Conservation (phyloP, 176 grass and related monocot genomes). For the Otatea glauca region DNA sequence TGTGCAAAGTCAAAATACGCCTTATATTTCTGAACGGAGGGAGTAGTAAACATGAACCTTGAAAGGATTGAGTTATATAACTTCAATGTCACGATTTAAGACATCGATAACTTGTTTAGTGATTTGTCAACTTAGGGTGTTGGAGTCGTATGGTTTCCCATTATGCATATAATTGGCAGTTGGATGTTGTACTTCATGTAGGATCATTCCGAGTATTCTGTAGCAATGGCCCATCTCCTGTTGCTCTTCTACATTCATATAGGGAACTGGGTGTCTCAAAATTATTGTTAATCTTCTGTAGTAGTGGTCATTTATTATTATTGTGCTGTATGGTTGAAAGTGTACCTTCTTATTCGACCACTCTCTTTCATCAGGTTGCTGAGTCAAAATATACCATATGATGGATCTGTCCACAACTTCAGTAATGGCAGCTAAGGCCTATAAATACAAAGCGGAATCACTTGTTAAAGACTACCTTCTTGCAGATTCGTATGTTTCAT, state of each 20-base stretch:
- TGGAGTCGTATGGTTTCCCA: slow-evolving; percentile 3
- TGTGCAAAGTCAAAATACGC: too few species aligned
- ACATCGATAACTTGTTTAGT: slow-evolving; percentile 11
- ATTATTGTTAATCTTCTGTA: neutral
- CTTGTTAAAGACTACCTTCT: slow-evolving; percentile 90
- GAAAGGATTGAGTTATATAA: slow-evolving; percentile 7
- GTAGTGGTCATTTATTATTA: slow-evolving; percentile 32
- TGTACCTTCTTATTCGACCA: slow-evolving; percentile 34
- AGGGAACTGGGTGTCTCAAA: slow-evolving; percentile 6
- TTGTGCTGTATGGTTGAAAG: slow-evolving; percentile 21
- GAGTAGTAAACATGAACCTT: neutral
- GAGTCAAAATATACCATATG: slow-evolving; percentile 11
- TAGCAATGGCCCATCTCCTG: slow-evolving; percentile 35
- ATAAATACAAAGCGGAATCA: slow-evolving; percentile 72
- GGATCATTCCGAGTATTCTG: slow-evolving; percentile 25
- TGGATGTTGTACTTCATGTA: slow-evolving; percentile 38
- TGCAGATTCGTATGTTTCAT: slow-evolving; percentile 80
- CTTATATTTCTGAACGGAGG: too few species aligned
- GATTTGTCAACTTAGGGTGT: neutral
- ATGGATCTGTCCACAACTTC: slow-evolving; percentile 59
- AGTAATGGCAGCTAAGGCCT: slow-evolving; percentile 65
- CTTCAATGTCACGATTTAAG: slow-evolving; percentile 27
- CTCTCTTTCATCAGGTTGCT: slow-evolving; percentile 39
- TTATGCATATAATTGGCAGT: slow-evolving; percentile 43
- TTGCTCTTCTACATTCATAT: slow-evolving; percentile 28